Conservation (phyloP, 2,329 filamentous ascomycete genomes). For the Ceratocystis alfenasii region DNA sequence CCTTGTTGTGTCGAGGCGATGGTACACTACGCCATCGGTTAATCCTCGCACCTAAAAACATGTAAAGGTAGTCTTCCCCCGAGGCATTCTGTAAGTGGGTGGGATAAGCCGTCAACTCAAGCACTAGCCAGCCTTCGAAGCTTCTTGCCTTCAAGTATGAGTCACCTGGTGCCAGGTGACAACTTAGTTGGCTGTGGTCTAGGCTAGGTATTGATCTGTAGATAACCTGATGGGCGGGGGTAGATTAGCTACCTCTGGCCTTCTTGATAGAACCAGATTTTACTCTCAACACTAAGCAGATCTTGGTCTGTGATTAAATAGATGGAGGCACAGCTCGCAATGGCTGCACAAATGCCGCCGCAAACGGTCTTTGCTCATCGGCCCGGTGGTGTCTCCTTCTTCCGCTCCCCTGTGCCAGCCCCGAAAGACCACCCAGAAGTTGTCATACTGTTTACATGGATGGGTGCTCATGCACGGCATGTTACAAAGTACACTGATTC, state of each 20-base stretch:
- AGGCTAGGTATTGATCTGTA: too few species aligned
- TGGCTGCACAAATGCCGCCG: not conserved
- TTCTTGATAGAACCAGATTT: not conserved
- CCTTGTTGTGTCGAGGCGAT: not conserved
- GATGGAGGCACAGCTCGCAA: not conserved
- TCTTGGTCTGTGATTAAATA: not conserved
- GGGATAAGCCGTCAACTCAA: too few species aligned
- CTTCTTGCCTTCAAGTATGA: too few species aligned
- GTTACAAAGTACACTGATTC: slow-evolving; percentile 40
- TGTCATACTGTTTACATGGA: slow-evolving; percentile 40
- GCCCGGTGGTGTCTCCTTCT: not conserved
- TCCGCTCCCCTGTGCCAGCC: not conserved
- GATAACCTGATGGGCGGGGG: too few species aligned
- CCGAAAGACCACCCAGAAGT: slow-evolving; percentile 32
- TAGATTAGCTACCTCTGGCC: not conserved
- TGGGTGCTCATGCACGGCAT: slow-evolving; percentile 38
- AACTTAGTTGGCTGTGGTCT: too few species aligned
- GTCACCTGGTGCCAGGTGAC: too few species aligned
- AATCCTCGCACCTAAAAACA: too few species aligned
- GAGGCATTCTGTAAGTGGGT: too few species aligned
- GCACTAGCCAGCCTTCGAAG: too few species aligned
- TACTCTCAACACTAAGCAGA: not conserved
- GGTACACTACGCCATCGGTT: not conserved
- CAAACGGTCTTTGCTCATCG: not conserved
- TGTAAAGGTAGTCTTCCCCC: too few species aligned